A percentile compares a stretch with the other conserved stretches of the same genome.
Evolutionary conservation across 768 basidiomycete genomes (phyloP).

Genomic region (Xerocomellus amylosporus): DNA sequence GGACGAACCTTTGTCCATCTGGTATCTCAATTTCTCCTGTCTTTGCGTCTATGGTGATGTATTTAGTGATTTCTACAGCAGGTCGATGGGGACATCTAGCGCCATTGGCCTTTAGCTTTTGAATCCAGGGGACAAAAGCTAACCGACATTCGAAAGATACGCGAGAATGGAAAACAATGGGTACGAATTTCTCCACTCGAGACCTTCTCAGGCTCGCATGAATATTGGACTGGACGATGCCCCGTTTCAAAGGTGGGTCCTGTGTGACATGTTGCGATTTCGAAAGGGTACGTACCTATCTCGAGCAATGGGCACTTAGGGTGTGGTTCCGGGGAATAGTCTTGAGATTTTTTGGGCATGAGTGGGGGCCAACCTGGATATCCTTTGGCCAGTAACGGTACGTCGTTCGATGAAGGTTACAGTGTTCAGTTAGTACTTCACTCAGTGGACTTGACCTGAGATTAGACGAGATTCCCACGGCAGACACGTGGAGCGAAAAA

Average conservation of each 20-base stretch:
- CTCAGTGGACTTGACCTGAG: not conserved
- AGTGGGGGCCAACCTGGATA: not conserved
- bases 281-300: conserved; percentile 36
- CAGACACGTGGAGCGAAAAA: conserved; percentile 28
- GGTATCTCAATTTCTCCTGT: conserved; percentile 54
- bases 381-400: not conserved
- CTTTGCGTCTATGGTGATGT: conserved; percentile 45
- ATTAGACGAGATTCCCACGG: conserved; percentile 24
- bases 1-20: conserved; percentile 39
- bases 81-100: conserved; percentile 63
- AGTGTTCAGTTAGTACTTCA: not conserved
- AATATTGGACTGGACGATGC: conserved; percentile 50
- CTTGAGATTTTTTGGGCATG: conserved; percentile 7
- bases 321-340: not conserved
- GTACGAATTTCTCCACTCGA: conserved; percentile 30
- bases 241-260: not conserved
- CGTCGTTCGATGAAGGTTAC: not conserved
- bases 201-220: conserved; percentile 45
- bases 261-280: conserved; percentile 1
- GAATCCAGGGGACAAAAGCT: not conserved
- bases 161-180: conserved; percentile 70
- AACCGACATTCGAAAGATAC: conserved; percentile 70
- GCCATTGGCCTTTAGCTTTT: conserved; percentile 4
- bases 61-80: conserved; percentile 67
- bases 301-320: conserved; percentile 61